These are phyloP conservation scores for Geotrichum ghanense DNA, from an alignment of 805 yeast genomes.

Conservation along the genomic window DNA sequence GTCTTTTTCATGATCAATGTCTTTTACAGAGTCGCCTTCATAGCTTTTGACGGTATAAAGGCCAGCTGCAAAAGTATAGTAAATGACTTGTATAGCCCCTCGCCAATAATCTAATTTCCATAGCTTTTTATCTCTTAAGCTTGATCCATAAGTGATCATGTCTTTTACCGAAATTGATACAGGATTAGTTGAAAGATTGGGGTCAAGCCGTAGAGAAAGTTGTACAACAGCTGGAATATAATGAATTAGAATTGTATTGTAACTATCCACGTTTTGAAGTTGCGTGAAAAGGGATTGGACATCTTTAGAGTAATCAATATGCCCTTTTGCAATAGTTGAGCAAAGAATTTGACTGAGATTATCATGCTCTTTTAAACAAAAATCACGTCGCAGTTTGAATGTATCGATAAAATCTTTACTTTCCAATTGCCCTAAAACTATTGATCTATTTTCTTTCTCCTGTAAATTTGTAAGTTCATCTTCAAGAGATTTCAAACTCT, in stretches of 20 bases:
- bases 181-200: conserved; percentile 6
- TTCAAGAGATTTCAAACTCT: conserved; percentile 50
- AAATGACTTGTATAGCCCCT: conserved; percentile 16
- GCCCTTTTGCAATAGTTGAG: conserved; percentile 35
- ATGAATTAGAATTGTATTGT: conserved; percentile 56
- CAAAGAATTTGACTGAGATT: conserved; percentile 51
- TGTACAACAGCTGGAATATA: conserved; percentile 21
- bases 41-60: conserved; percentile 1
- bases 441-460: conserved; percentile 37
- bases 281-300: conserved; percentile 34
- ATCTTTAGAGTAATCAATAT: conserved; percentile 23
- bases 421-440: conserved; percentile 37
- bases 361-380: conserved; percentile 59
- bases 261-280: conserved; percentile 37
- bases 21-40: neutral
- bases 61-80: conserved; percentile 2
- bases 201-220: conserved; percentile 11
- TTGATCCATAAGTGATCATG: conserved; percentile 6
- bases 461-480: conserved; percentile 39
- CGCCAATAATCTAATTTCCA: conserved; percentile 21
- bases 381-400: conserved; percentile 48
- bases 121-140: conserved; percentile 1
- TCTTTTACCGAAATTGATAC: conserved; percentile 6
- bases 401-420: conserved; percentile 36
- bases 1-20: conserved; percentile 11